Evolutionary conservation across 2,329 filamentous ascomycete species (phyloP), one percentile per base, ranked within the genome.

Genomic region (Botryosphaeria agaves): DNA sequence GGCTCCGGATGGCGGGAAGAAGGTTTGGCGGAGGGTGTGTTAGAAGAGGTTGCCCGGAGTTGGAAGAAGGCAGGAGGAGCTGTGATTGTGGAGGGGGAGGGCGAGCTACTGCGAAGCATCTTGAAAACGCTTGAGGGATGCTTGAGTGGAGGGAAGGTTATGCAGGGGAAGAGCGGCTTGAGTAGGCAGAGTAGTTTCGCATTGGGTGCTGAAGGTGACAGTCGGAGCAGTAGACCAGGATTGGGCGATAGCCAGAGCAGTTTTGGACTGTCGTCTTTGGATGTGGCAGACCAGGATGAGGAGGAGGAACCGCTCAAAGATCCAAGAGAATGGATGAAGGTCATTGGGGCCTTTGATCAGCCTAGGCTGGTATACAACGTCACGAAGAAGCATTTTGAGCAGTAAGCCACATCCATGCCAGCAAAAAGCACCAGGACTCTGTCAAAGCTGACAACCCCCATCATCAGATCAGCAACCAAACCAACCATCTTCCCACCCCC

Each of bases 1-100:
- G 89, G 89, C 19, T 85, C 85, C 34, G 83, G 76, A 74, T 98
- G 89, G 89, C 72, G 87, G 44, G 85, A 95, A 57, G 84, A 92
- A 50, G 87, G 91, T 0, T 62, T 94, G 18, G 89, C 85, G 3
- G 91, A 98, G 53, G 77, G 76, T 40, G 82, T 94, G 8, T 59
- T 98, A 20, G 89, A 98, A 45, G 89, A 95, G 53, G 72, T 85
- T 5, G 85, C 89, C 1, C 78, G 80, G 51, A 70, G 71, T 41
- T 98, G 89, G 91, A 95, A 94, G 59, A 81, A 76, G 41, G 67
- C 77, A 35, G 84, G 81, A 48, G 83, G 83, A 1, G 81, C 81
- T 14, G 80, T 93, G 32, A 92, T 98, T 39, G 80, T 98, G 3
- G 83, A 94, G 31, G 87, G 87, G 16, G 69, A 74, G 23, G 54